These are phyloP conservation scores for Artemisia annua DNA, from an alignment of 129 eudicot species.

Conservation along the genomic window DNA sequence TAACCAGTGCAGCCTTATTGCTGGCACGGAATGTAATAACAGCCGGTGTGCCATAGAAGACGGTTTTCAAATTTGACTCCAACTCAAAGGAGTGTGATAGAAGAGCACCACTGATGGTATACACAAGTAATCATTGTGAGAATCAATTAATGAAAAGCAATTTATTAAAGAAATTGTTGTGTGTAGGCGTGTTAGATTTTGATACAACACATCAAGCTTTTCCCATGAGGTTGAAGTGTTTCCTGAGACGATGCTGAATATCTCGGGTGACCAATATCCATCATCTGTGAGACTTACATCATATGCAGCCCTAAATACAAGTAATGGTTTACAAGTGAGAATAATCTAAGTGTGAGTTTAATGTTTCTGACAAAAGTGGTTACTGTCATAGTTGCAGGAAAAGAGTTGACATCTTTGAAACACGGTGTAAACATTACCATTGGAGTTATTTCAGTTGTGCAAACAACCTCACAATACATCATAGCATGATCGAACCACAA, in stretches of 20 bases:
- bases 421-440: too few relatives aligned
- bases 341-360: background rate
- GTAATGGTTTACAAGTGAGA: too few relatives aligned
- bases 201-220: constrained; percentile 51
- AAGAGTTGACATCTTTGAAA: too few relatives aligned
- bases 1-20: constrained; percentile 75
- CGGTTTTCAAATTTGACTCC: constrained; percentile 59
- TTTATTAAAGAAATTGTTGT: background rate
- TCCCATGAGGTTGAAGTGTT: constrained; percentile 72
- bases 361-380: too few relatives aligned
- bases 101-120: constrained; percentile 56
- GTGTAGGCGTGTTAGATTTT: background rate
- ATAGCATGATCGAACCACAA: background rate
- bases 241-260: constrained; percentile 28
- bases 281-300: too few relatives aligned
- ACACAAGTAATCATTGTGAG: constrained; percentile 28
- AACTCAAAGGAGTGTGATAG: constrained; percentile 82
- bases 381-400: too few relatives aligned
- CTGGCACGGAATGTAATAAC: constrained; percentile 74
- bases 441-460: background rate
- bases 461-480: background rate
- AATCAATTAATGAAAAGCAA: constrained; percentile 8
- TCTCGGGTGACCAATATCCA: too few relatives aligned
- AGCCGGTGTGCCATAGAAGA: constrained; percentile 76
- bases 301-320: too few relatives aligned